These are phyloP conservation scores for Trapa bicornis DNA, from an alignment of 345 rosid species.

Conservation along the genomic window DNA sequence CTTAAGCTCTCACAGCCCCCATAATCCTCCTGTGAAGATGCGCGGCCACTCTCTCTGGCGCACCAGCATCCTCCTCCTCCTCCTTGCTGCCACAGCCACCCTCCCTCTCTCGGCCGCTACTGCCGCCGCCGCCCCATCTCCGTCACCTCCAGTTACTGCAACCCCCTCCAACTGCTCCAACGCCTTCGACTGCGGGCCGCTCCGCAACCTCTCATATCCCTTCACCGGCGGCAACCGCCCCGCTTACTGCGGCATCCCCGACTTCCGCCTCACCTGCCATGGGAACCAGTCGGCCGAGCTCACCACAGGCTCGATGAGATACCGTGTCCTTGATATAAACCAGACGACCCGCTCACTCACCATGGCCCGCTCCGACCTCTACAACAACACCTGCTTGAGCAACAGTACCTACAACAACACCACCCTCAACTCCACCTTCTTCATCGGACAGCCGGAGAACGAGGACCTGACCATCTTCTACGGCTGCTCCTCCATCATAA, in stretches of 20 bases:
- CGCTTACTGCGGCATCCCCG: conserved; percentile 28
- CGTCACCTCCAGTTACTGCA: not conserved
- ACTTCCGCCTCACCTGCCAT: conserved; percentile 20
- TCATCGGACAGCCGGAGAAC: conserved; percentile 3
- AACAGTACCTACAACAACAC: conserved; percentile 6
- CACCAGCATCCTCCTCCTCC: not conserved
- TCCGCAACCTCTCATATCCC: conserved; percentile 25
- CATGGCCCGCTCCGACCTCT: conserved; percentile 20
- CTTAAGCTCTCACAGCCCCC: not conserved
- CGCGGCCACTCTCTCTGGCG: not conserved
- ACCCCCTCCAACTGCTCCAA: conserved; percentile 11
- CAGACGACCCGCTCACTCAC: conserved; percentile 8
- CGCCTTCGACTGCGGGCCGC: conserved; percentile 23
- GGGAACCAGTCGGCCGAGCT: conserved; percentile 8
- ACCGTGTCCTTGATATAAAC: conserved; percentile 16
- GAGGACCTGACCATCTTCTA: conserved; percentile 13
- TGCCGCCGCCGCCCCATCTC: not conserved
- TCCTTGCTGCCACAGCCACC: not conserved
- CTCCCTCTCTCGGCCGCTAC: not conserved
- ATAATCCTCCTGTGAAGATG: not conserved
- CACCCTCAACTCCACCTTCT: conserved; percentile 13
- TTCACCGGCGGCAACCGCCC: conserved; percentile 37
- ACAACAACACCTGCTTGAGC: conserved; percentile 15
- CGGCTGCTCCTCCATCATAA: conserved; percentile 4
- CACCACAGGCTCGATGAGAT: conserved; percentile 9